Conservation (phyloP, 1,284 basidiomycete species). For the Boletellus deceptivus region DNA sequence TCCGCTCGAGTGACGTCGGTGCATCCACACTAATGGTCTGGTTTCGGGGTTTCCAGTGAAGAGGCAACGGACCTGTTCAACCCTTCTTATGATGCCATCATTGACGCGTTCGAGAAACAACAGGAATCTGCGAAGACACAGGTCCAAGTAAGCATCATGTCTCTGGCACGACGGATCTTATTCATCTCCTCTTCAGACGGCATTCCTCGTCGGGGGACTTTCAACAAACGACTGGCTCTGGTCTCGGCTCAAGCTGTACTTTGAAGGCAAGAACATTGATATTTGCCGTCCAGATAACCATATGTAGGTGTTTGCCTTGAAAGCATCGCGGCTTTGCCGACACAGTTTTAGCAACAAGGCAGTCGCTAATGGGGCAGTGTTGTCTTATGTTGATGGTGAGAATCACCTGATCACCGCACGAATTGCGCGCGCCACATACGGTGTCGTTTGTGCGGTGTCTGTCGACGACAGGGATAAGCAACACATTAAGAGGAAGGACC, state of each 20-base stretch:
- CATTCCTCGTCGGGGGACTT: slow-evolving; percentile 41
- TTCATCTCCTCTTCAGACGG: slow-evolving; percentile 4
- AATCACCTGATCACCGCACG: slow-evolving; percentile 30
- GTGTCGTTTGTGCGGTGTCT: neutral
- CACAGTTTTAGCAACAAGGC: slow-evolving; percentile 22
- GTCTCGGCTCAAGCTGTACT: slow-evolving; percentile 28
- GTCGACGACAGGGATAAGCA: neutral
- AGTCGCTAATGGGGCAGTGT: too few relatives aligned
- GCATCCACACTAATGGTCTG: neutral
- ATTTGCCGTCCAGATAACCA: too few relatives aligned
- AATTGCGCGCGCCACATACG: too few relatives aligned
- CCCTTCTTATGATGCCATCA: slow-evolving; percentile 9
- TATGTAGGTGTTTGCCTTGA: neutral
- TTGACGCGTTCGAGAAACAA: slow-evolving; percentile 35
- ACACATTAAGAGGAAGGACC: too few relatives aligned
- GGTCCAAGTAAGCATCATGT: too few relatives aligned
- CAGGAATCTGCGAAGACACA: neutral
- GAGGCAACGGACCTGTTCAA: too few relatives aligned
- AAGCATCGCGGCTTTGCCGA: neutral
- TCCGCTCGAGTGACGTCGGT: slow-evolving; percentile 11
- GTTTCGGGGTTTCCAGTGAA: too few relatives aligned
- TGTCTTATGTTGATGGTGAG: slow-evolving; percentile 42
- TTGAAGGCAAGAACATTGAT: slow-evolving; percentile 8
- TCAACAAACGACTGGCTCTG: slow-evolving; percentile 45
- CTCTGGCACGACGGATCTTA: neutral